Evolutionary conservation across 176 grass and related monocot species (phyloP).

Genomic region (Triticum dicoccoides): DNA sequence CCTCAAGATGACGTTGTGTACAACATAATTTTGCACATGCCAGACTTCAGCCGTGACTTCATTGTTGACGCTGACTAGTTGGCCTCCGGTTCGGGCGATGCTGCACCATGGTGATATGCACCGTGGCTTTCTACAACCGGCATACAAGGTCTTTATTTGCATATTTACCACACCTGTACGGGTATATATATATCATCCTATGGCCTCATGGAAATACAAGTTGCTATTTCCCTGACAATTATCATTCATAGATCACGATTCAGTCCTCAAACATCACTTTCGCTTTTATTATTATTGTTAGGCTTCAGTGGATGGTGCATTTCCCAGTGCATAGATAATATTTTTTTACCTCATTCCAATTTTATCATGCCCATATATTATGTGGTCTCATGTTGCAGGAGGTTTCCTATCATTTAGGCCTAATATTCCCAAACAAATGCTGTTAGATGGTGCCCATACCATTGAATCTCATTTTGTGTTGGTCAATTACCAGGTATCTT

Average conservation of each 20-base stretch:
- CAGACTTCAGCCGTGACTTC: not conserved
- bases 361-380: slow-evolving; percentile 9
- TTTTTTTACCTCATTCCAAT: not conserved
- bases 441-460: slow-evolving; percentile 77
- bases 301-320: slow-evolving; percentile 2
- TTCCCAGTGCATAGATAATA: not conserved
- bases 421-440: slow-evolving; percentile 76
- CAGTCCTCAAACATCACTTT: not conserved
- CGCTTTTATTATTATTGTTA: not conserved
- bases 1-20: not conserved
- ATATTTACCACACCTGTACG: too few relatives aligned
- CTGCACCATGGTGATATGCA: too few relatives aligned
- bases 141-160: too few relatives aligned
- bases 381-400: slow-evolving; percentile 51
- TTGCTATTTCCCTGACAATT: not conserved
- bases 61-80: not conserved
- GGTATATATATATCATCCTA: too few relatives aligned
- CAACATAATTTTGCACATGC: not conserved
- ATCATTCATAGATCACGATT: not conserved
- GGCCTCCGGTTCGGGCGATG: not conserved
- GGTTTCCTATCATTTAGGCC: slow-evolving; percentile 91
- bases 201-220: too few relatives aligned
- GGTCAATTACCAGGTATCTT: slow-evolving; percentile 84
- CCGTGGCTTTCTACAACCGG: too few relatives aligned
- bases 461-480: slow-evolving; percentile 82